These are phyloP conservation scores for Boletus fagicola DNA, from an alignment of 768 basidiomycete species.

Conservation along the genomic window DNA sequence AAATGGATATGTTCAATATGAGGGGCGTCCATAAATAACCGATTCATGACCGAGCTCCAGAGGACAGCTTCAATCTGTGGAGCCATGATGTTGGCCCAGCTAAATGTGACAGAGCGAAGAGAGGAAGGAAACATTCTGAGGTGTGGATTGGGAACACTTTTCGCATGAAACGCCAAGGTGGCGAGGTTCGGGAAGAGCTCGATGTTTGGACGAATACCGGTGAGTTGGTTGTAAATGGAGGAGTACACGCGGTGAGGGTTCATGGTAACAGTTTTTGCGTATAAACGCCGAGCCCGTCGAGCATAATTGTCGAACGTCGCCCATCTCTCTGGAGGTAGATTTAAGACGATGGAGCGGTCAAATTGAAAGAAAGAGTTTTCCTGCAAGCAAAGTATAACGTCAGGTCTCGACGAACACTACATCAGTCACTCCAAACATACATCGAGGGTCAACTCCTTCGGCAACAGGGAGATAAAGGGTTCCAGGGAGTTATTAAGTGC, in stretches of 20 bases:
- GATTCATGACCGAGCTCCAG: slow-evolving; percentile 23
- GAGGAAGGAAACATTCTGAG: slow-evolving; percentile 24
- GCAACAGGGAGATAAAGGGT: slow-evolving; percentile 24
- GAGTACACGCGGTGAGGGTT: slow-evolving; percentile 25
- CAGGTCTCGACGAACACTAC: slow-evolving; percentile 4
- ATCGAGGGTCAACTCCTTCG: slow-evolving; percentile 19
- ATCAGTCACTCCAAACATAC: slow-evolving; percentile 9
- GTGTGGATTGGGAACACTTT: slow-evolving; percentile 3
- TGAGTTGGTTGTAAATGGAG: slow-evolving; percentile 27
- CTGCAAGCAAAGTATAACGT: slow-evolving; percentile 10
- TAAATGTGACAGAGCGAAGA: slow-evolving; percentile 21
- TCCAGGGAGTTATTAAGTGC: slow-evolving; percentile 24
- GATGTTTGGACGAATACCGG: slow-evolving; percentile 20
- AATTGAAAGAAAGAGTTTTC: slow-evolving; percentile 20
- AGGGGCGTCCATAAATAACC: slow-evolving; percentile 20
- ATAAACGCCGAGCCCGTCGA: slow-evolving; percentile 20
- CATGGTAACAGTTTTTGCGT: slow-evolving; percentile 29
- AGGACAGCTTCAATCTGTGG: slow-evolving; percentile 16
- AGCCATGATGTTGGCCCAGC: slow-evolving; percentile 18
- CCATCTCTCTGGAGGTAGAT: slow-evolving; percentile 17
- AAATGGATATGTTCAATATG: slow-evolving; percentile 23
- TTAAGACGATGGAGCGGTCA: slow-evolving; percentile 1
- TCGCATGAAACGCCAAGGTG: slow-evolving; percentile 19
- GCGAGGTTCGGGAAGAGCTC: slow-evolving; percentile 26
- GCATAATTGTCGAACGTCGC: slow-evolving; percentile 24